Base-by-base conservation (phyloP, 108 stramenopile genomes). In the Cyclotella choctawhatcheeana region DNA sequence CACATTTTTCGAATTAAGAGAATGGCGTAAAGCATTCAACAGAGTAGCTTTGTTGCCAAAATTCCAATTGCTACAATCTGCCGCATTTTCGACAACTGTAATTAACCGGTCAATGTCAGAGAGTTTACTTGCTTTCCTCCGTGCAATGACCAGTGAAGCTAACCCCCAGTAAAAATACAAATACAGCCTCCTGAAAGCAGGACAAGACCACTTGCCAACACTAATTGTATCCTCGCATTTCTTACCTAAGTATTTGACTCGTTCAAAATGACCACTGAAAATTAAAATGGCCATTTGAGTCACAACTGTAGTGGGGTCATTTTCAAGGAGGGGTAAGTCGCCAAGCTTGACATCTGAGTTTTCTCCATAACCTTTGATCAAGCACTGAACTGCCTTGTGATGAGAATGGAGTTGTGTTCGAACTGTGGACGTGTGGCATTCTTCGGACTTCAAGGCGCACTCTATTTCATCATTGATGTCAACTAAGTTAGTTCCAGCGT, bases 321-420 rank as follows among this genome's bases (percentile, higher is more conserved):
- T n/a, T 24, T 61, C 43, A 22, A 40, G 21, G 14, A 2, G 7
- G 8, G 56, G 30, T 30, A 5, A 8, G 25, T 58, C 56, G 14
- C 17, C 8, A 13, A 14, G 30, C 22, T 27, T 2, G 22, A 12
- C 18, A 29, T 40, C 47, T 33, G 58, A 32, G 45, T 33, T 43
- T 54, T 40, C 63, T n/a, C n/a, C n/a, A n/a, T n/a, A n/a, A 47
- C 62, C 63, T 44, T 44, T 63, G 35, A 77, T 77, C 13, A 77
- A 20, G 1, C 58, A 26, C 8, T 53, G 50, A 29, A 77, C 63
- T 77, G 69, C 69, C 20, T 66, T 20, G 26, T 62, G 53, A 44
- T 56, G 31, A 30, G n/a, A 1, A 14, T 27, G 12, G 5, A 56
- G 31, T 30, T 31, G 29, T 30, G 14, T 56, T 1, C n/a, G n/a